Conservation (phyloP, 352 stramenopile species). For the Peronospora belbahrii region DNA sequence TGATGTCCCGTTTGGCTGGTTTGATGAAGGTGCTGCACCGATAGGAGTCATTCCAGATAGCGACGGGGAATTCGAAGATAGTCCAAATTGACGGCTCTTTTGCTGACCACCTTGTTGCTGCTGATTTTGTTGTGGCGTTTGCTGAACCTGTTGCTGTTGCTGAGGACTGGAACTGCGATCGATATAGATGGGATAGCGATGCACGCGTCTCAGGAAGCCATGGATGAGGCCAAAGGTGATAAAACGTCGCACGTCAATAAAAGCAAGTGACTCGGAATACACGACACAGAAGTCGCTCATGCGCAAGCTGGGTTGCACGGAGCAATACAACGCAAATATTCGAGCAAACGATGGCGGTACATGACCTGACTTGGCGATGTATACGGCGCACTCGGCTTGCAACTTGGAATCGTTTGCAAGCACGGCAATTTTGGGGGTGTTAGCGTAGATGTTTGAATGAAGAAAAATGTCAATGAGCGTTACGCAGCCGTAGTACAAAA, state of each 20-base stretch:
- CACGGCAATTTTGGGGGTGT: constrained; percentile 47
- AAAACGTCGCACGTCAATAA: constrained; percentile 76
- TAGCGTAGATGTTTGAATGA: constrained; percentile 86
- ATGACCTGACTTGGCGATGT: constrained; percentile 68
- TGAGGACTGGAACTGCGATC: constrained; percentile 31
- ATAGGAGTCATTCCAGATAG: constrained; percentile 31
- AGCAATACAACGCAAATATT: constrained; percentile 85
- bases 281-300: constrained; percentile 82
- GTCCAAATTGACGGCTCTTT: constrained; percentile 17
- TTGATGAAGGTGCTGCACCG: constrained; percentile 8
- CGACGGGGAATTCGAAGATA: constrained; percentile 30
- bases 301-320: constrained; percentile 70
- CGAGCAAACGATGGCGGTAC: constrained; percentile 51
- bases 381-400: constrained; percentile 66
- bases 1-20: constrained; percentile 12
- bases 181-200: constrained; percentile 75
- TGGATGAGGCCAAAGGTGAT: constrained; percentile 87
- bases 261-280: constrained; percentile 55
- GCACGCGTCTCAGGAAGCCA: constrained; percentile 73
- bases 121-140: constrained; percentile 17
- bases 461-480: constrained; percentile 88
- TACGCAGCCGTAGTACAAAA: constrained; percentile 87
- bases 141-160: constrained; percentile 24
- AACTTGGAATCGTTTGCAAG: constrained; percentile 57
- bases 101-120: constrained; percentile 29